Evolutionary conservation across 805 yeast species (phyloP).

Genomic region (Henningerozyma blattae): DNA sequence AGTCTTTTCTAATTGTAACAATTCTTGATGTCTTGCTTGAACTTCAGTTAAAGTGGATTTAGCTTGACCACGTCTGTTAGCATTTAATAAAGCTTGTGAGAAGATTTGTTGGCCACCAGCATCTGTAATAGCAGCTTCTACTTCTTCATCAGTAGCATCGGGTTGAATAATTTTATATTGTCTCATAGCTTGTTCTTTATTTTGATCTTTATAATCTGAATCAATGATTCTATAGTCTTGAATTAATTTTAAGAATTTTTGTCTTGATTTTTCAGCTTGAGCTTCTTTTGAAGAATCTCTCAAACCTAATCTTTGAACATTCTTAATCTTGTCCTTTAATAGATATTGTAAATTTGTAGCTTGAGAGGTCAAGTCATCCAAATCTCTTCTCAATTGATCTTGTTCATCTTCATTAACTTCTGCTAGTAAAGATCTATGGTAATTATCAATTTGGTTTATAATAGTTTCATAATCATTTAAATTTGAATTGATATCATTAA

Average conservation of each 20-base stretch:
- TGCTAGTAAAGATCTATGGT: conserved; percentile 59
- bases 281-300: conserved; percentile 71
- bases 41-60: conserved; percentile 91
- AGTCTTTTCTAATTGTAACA: conserved; percentile 86
- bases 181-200: conserved; percentile 79
- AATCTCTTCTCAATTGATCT: conserved; percentile 58
- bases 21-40: conserved; percentile 89
- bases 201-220: conserved; percentile 73
- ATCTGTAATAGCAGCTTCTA: conserved; percentile 72
- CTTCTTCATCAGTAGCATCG: conserved; percentile 72
- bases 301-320: conserved; percentile 57
- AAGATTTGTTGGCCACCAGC: conserved; percentile 83
- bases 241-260: conserved; percentile 72
- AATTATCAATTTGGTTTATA: conserved; percentile 54
- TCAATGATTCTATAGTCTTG: conserved; percentile 81
- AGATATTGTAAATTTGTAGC: conserved; percentile 66
- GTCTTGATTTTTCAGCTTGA: conserved; percentile 83
- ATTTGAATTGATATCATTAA: conserved; percentile 55
- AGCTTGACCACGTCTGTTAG: conserved; percentile 89
- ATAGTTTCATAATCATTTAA: conserved; percentile 60
- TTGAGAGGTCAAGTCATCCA: conserved; percentile 67
- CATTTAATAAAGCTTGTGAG: conserved; percentile 80
- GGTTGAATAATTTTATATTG: conserved; percentile 88
- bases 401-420: conserved; percentile 56
- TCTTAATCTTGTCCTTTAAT: conserved; percentile 66